Conservation (phyloP, 495 filamentous ascomycete species). For the Viridothelium virens region DNA sequence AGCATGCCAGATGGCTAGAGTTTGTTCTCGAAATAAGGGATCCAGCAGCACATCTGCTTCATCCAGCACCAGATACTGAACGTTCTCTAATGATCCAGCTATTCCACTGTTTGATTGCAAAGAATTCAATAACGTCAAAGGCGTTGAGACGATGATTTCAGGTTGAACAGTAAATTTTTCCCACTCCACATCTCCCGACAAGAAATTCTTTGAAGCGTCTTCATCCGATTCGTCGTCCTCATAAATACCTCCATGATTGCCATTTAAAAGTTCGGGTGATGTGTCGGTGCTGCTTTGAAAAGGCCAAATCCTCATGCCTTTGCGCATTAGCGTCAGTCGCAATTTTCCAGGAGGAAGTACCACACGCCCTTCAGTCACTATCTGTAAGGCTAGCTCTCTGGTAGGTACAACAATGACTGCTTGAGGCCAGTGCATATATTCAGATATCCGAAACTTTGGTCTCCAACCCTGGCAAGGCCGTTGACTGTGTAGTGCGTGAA, state of each 20-base stretch:
- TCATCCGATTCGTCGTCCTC: slow-evolving; percentile 26
- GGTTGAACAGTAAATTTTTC: slow-evolving; percentile 44
- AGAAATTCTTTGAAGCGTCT: not conserved
- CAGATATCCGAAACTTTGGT: slow-evolving; percentile 27
- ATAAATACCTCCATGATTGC: slow-evolving; percentile 26
- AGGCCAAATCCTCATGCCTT: slow-evolving; percentile 63
- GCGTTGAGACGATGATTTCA: slow-evolving; percentile 85
- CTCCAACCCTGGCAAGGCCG: slow-evolving; percentile 37
- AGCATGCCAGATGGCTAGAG: slow-evolving; percentile 73
- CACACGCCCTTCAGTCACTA: slow-evolving; percentile 85
- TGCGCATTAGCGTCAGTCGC: slow-evolving; percentile 73
- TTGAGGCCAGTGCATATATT: slow-evolving; percentile 7
- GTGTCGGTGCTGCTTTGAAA: not conserved
- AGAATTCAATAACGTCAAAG: slow-evolving; percentile 67
- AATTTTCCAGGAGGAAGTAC: slow-evolving; percentile 69
- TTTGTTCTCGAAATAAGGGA: slow-evolving; percentile 82
- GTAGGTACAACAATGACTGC: slow-evolving; percentile 83
- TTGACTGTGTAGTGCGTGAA: slow-evolving; percentile 55
- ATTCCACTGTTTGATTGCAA: slow-evolving; percentile 44
- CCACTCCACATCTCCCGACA: slow-evolving; percentile 15
- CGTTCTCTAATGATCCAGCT: slow-evolving; percentile 48
- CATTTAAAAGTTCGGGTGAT: not conserved
- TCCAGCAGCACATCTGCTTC: slow-evolving; percentile 95
- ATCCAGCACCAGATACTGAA: slow-evolving; percentile 71
- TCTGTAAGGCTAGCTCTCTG: slow-evolving; percentile 83